A percentile compares a stretch with the other conserved stretches of the same genome.
phyloP scores from a whole-genome alignment of 2,329 filamentous ascomycete genomes.

The Nemania sp. region DNA sequence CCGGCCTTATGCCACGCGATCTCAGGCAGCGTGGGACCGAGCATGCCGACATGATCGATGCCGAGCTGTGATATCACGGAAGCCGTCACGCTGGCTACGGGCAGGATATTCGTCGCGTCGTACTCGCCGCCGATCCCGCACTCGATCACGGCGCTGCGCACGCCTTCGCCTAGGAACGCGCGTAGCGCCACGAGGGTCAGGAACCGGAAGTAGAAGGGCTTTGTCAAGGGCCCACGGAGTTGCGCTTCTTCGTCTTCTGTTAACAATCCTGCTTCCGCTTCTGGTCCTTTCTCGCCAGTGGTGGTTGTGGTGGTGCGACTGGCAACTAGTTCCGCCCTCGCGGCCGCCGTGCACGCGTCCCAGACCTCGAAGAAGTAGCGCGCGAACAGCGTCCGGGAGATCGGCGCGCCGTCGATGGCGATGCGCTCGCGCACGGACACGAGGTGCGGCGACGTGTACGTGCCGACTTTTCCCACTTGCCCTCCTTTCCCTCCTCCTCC shows the following conservation, averaged over 20 bases:
- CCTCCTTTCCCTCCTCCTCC: too few relatives aligned
- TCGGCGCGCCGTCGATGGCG: slow-evolving; percentile 71
- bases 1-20: slow-evolving; percentile 93
- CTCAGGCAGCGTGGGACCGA: slow-evolving; percentile 76
- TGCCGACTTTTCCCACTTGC: slow-evolving; percentile 63
- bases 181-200: slow-evolving; percentile 88
- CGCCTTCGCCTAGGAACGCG: slow-evolving; percentile 74
- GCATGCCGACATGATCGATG: slow-evolving; percentile 80
- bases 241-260: slow-evolving; percentile 50
- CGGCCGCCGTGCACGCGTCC: slow-evolving; percentile 59
- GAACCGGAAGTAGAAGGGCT: slow-evolving; percentile 92
- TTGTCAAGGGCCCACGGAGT: slow-evolving; percentile 60
- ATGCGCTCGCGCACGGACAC: slow-evolving; percentile 84
- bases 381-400: slow-evolving; percentile 70
- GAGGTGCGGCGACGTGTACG: slow-evolving; percentile 86
- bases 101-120: slow-evolving; percentile 86
- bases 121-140: slow-evolving; percentile 94
- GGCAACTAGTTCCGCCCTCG: slow-evolving; percentile 31
- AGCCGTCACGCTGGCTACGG: slow-evolving; percentile 63
- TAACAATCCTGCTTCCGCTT: slow-evolving; percentile 25
- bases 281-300: slow-evolving; percentile 23
- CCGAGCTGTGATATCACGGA: slow-evolving; percentile 79
- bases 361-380: slow-evolving; percentile 83
- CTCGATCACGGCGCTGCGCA: slow-evolving; percentile 81
- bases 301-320: too few relatives aligned